A percentile compares a stretch with the other conserved stretches of the same genome.
Evolutionary conservation across 768 basidiomycete species (phyloP).

Genomic region (Rhodotorula paludigena): DNA sequence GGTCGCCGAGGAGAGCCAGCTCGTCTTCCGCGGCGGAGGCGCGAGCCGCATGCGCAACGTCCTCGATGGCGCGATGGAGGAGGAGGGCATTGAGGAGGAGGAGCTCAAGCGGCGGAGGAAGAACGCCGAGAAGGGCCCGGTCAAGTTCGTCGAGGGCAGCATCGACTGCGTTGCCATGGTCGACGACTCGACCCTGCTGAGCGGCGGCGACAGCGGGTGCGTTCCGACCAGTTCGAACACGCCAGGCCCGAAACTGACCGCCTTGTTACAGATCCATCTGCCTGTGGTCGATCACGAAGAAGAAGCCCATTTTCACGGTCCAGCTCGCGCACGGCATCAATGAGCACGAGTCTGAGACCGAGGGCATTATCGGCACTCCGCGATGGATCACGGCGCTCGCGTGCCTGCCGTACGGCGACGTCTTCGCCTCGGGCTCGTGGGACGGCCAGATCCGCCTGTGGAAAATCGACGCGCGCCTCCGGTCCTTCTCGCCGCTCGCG

Average conservation of each 20-base stretch:
- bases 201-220: slow-evolving; percentile 93
- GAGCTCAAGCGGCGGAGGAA: slow-evolving; percentile 57
- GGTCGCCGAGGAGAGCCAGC: slow-evolving; percentile 85
- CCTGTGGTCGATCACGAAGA: slow-evolving; percentile 85
- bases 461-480: slow-evolving; percentile 74
- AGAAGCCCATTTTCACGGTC: slow-evolving; percentile 86
- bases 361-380: slow-evolving; percentile 68
- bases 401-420: slow-evolving; percentile 76
- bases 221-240: slow-evolving; percentile 44
- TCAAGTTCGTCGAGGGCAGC: slow-evolving; percentile 74
- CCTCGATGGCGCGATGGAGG: slow-evolving; percentile 61
- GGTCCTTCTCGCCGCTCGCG: slow-evolving; percentile 58
- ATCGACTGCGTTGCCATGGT: slow-evolving; percentile 90
- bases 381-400: slow-evolving; percentile 88
- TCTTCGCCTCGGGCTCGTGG: slow-evolving; percentile 92
- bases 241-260: background rate
- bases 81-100: slow-evolving; percentile 45
- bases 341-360: slow-evolving; percentile 64
- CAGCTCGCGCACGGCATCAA: slow-evolving; percentile 81
- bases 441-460: slow-evolving; percentile 84
- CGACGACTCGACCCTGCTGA: slow-evolving; percentile 86
- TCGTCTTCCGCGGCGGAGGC: slow-evolving; percentile 95
- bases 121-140: slow-evolving; percentile 49
- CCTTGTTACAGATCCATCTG: slow-evolving; percentile 64
- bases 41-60: slow-evolving; percentile 72